Percentiles rank a stretch among this genome's conserved stretches.
phyloP scores from a whole-genome alignment of 345 rosid genomes.

The Adansonia digitata region DNA sequence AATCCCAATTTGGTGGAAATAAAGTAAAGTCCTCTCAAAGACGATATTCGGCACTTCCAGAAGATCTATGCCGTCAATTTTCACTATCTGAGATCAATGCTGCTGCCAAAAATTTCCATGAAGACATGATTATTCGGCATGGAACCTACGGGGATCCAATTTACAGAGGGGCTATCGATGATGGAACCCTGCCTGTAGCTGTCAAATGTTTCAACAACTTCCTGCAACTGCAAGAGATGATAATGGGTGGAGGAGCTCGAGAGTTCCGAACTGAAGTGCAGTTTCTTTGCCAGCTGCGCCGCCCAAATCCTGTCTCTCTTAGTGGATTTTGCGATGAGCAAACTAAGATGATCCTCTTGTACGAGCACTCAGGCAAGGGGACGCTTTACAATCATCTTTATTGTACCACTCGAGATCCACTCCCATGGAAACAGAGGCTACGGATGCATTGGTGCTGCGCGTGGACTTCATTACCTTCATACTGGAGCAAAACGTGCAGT shows the following conservation, averaged over 20 bases:
- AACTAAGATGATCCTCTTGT: not conserved
- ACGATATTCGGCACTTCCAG: not conserved
- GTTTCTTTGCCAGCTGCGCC: slow-evolving; percentile 7
- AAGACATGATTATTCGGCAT: not conserved
- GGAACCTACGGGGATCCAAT: not conserved
- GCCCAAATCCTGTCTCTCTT: not conserved
- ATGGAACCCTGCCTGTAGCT: not conserved
- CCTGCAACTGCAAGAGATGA: too few species aligned
- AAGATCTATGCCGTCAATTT: not conserved
- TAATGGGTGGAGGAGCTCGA: too few species aligned
- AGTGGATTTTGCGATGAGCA: not conserved
- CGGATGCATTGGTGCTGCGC: not conserved
- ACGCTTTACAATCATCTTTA: too few species aligned
- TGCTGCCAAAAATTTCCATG: not conserved
- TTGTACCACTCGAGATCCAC: not conserved
- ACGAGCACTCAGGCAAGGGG: not conserved
- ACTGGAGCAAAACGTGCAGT: not conserved
- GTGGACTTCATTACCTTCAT: slow-evolving; percentile 4
- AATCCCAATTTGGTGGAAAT: not conserved
- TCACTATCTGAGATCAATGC: not conserved
- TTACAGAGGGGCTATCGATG: not conserved
- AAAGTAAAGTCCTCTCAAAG: not conserved
- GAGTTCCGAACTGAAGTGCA: too few species aligned
- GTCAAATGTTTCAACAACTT: not conserved
- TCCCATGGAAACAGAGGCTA: not conserved